Base-by-base conservation (phyloP, 2,329 filamentous ascomycete species). In the Didymella sp. region DNA sequence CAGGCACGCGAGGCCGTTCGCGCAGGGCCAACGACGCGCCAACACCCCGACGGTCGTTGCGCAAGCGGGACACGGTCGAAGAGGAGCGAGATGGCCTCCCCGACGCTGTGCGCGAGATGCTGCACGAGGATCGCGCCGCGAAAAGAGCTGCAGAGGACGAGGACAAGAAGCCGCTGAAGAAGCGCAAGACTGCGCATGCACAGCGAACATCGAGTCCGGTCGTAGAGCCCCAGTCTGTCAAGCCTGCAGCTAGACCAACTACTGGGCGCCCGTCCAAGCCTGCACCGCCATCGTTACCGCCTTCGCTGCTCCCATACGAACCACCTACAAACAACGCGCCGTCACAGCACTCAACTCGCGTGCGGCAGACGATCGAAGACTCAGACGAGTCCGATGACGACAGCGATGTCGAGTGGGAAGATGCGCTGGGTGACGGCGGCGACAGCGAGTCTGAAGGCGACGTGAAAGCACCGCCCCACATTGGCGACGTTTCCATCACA, bases 371-470 rank as follows among this genome's bases (percentile, higher is more conserved):
- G 59, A 76, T 71, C 19, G 63, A 67, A 24, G 74, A 76, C 53
- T 74, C 83, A 28, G 82, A 82, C 13, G 84, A 85, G 58, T 84
- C 84, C n/a, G 85, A 84, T 11, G 81, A 82, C 25, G 82, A 82
- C 27, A 82, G 80, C 49, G 85, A 87, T 49, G 76, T 84, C 57
- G 85, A 87, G 43, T 89, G 87, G 81, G 86, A 89, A 73, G 85
- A 87, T 42, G 74, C 70, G 19, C 59, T 77, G 41, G 64, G 62
- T 37, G 59, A 68, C 58, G 64, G 56, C 56, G 71, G 75, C 5
- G 61, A 69, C 15, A 60, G 50, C 5, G 63, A 67, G 51, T 59
- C 70, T 35, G 44, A 76, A 2, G 55, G 64, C 8, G 57, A 62
- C 1, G 56, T 49, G 9, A 58, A 68, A 49, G 49, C 59, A 38